phyloP scores from a whole-genome alignment of 768 basidiomycete species.

The Punctularia strigosozonata region DNA sequence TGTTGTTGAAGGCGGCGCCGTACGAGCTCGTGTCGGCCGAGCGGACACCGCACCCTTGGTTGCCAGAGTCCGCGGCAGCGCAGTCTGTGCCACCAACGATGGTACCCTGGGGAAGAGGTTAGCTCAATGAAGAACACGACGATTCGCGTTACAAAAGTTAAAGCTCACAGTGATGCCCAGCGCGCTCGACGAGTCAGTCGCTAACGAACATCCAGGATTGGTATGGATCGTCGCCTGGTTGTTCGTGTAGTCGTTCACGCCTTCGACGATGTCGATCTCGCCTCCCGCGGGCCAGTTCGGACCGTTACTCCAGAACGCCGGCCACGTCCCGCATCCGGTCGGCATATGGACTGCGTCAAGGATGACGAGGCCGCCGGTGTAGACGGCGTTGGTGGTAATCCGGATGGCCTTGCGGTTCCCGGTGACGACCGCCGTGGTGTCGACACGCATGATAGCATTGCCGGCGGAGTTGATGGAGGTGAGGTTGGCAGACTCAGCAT shows the following conservation, averaged over 20 bases:
- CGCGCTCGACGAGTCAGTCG: background rate
- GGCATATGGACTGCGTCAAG: slow-evolving; percentile 88
- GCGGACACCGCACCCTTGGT: slow-evolving; percentile 76
- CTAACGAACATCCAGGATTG: slow-evolving; percentile 44
- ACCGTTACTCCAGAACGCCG: slow-evolving; percentile 32
- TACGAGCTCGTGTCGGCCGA: slow-evolving; percentile 50
- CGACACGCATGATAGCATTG: slow-evolving; percentile 80
- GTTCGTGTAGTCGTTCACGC: slow-evolving; percentile 68
- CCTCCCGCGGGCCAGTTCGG: slow-evolving; percentile 57
- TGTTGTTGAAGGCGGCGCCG: slow-evolving; percentile 79
- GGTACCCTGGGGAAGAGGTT: too few relatives aligned
- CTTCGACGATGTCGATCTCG: slow-evolving; percentile 82
- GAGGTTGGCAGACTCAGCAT: slow-evolving; percentile 43
- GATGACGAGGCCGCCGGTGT: slow-evolving; percentile 59
- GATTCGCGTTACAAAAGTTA: slow-evolving; percentile 29
- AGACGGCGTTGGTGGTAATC: slow-evolving; percentile 50
- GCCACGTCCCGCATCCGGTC: slow-evolving; percentile 83
- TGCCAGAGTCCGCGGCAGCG: slow-evolving; percentile 53
- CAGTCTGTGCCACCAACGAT: slow-evolving; percentile 67
- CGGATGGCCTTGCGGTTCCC: slow-evolving; percentile 66
- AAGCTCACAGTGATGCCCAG: background rate
- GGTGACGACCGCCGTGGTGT: slow-evolving; percentile 56
- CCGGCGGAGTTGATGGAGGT: slow-evolving; percentile 55
- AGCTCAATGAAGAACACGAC: too few relatives aligned
- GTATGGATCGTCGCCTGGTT: slow-evolving; percentile 83